Conservation (phyloP, 129 eudicot genomes). For the Artemisia annua region DNA sequence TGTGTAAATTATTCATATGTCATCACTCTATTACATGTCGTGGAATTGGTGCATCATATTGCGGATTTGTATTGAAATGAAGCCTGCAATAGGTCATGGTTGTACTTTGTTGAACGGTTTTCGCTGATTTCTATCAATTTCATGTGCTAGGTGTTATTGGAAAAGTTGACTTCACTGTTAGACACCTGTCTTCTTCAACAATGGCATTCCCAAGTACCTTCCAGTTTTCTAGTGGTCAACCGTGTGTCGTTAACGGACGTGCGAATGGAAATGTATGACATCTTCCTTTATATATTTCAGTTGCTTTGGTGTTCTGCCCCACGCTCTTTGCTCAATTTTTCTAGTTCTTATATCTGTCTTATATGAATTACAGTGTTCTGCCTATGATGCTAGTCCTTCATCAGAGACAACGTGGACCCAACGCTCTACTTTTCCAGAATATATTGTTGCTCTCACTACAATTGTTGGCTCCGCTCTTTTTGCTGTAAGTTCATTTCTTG, state of each 20-base stretch:
- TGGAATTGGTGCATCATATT: constrained; percentile 12
- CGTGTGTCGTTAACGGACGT: constrained; percentile 3
- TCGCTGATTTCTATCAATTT: constrained; percentile 2
- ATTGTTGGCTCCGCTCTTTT: constrained; percentile 96
- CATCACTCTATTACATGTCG: constrained; percentile 9
- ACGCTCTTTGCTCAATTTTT: neutral
- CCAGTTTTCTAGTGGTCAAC: constrained; percentile 6
- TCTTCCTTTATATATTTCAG: neutral
- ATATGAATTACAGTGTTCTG: constrained; percentile 67
- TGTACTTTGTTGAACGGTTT: constrained; percentile 9
- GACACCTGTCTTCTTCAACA: constrained; percentile 16
- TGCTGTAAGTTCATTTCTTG: constrained; percentile 51
- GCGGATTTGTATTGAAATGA: constrained; percentile 5
- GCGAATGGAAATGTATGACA: constrained; percentile 27
- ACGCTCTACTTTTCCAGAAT: constrained; percentile 96
- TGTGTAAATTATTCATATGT: neutral
- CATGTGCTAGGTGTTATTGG: constrained; percentile 69
- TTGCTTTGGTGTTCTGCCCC: neutral
- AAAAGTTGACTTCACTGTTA: constrained; percentile 84
- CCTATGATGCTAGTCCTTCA: constrained; percentile 70
- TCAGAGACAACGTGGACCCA: constrained; percentile 94
- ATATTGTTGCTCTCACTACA: constrained; percentile 95
- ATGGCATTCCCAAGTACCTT: constrained; percentile 9
- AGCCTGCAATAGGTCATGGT: constrained; percentile 3
- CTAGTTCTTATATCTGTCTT: neutral